phyloP scores from a whole-genome alignment of 108 stramenopile species.

The Skeletonema grethae region DNA sequence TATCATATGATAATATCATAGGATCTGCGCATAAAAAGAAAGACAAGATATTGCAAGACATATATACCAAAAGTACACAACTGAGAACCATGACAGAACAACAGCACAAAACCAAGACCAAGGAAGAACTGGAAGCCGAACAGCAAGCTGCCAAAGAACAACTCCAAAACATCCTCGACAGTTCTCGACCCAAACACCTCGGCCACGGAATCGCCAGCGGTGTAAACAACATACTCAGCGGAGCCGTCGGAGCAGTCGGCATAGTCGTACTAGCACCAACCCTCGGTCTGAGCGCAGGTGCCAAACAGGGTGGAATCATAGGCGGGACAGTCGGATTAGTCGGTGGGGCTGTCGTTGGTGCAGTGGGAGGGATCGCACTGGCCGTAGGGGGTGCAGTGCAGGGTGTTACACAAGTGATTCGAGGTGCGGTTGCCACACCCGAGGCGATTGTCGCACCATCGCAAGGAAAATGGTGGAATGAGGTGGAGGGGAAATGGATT shows the following conservation, averaged over 20 bases:
- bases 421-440: constrained; percentile 67
- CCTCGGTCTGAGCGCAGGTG: constrained; percentile 13
- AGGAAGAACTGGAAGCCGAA: constrained; percentile 48
- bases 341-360: constrained; percentile 57
- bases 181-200: constrained; percentile 36
- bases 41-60: background rate
- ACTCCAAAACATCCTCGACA: constrained; percentile 31
- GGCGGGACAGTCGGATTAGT: constrained; percentile 47
- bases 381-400: constrained; percentile 51
- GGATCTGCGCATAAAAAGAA: no score
- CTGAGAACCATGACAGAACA: constrained; percentile 1
- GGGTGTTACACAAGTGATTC: constrained; percentile 57
- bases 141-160: constrained; percentile 50
- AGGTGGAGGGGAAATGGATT: constrained; percentile 63
- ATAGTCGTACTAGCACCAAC: constrained; percentile 64
- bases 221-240: constrained; percentile 62
- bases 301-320: constrained; percentile 38
- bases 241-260: constrained; percentile 76
- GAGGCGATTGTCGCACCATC: constrained; percentile 59
- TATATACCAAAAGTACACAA: background rate
- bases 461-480: constrained; percentile 87
- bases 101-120: constrained; percentile 23
- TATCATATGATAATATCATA: no score
- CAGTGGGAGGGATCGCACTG: constrained; percentile 55
- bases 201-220: constrained; percentile 48